These are phyloP conservation scores for Colletotrichum euphorbiae DNA, from an alignment of 2,329 filamentous ascomycete genomes.

Conservation along the genomic window DNA sequence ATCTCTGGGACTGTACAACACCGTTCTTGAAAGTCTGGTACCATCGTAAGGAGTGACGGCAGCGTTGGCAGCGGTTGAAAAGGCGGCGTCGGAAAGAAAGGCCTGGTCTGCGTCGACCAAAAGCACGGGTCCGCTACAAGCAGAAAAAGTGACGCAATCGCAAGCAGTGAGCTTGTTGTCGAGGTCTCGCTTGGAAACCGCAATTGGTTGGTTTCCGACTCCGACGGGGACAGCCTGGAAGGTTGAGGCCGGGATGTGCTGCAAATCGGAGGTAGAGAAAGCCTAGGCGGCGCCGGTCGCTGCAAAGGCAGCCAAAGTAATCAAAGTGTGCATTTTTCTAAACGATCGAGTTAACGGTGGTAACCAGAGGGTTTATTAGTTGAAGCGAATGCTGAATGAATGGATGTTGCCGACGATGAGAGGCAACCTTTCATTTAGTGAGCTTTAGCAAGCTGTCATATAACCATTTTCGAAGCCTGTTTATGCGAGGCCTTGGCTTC, in stretches of 20 bases:
- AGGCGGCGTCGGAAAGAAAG: slow-evolving; percentile 1
- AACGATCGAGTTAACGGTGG: too few relatives aligned
- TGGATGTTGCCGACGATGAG: not conserved
- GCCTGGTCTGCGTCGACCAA: slow-evolving; percentile 16
- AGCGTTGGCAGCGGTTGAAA: slow-evolving; percentile 5
- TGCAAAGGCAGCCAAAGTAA: not conserved
- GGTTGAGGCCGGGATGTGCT: slow-evolving; percentile 1
- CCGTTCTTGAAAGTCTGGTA: slow-evolving; percentile 24
- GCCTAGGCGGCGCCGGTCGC: slow-evolving; percentile 9
- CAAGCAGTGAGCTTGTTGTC: not conserved
- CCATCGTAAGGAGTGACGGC: slow-evolving; percentile 17
- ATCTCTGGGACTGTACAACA: too few relatives aligned
- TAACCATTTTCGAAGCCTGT: too few relatives aligned
- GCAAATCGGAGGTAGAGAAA: slow-evolving; percentile 8
- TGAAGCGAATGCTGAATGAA: not conserved
- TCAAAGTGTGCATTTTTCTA: not conserved
- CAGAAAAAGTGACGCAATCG: slow-evolving; percentile 13
- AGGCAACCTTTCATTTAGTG: too few relatives aligned
- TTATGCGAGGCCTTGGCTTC: too few relatives aligned
- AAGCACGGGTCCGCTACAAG: slow-evolving; percentile 10
- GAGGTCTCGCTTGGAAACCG: slow-evolving; percentile 6
- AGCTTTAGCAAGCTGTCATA: too few relatives aligned
- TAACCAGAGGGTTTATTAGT: not conserved
- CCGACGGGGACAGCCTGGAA: slow-evolving; percentile 9
- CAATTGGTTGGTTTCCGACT: slow-evolving; percentile 12